Percentiles rank a stretch among this genome's conserved stretches.
Conservation (phyloP, 2,329 filamentous ascomycete species). For the Aspergillus udagawae region DNA sequence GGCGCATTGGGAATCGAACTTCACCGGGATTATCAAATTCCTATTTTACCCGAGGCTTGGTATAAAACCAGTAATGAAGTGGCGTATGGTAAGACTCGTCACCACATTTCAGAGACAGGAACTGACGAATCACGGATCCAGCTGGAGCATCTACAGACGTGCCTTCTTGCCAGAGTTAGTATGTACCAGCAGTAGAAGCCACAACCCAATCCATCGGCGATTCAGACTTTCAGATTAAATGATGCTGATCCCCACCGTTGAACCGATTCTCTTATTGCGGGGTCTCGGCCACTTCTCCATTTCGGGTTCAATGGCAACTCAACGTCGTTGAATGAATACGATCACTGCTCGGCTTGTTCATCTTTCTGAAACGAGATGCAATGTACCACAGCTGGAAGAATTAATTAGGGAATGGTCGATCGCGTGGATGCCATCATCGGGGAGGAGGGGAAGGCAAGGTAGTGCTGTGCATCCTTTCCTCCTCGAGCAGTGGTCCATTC, state of each 20-base stretch:
- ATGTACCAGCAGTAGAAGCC: neutral
- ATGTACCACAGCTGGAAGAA: neutral
- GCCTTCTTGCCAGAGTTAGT: neutral
- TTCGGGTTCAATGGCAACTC: neutral
- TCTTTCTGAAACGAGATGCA: neutral
- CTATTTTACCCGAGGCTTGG: constrained; percentile 21
- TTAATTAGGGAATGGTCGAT: neutral
- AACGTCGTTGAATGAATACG: neutral
- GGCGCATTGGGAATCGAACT: neutral
- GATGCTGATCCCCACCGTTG: neutral
- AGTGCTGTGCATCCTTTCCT: too few species aligned
- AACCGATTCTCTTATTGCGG: neutral
- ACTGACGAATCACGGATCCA: neutral
- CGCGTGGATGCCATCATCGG: neutral
- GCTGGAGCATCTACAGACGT: neutral
- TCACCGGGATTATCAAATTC: constrained; percentile 12
- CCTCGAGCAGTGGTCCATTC: neutral
- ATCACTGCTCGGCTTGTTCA: neutral
- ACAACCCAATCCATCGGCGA: neutral
- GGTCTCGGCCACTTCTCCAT: neutral
- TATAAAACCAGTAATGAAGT: constrained; percentile 11
- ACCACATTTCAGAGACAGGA: constrained; percentile 10
- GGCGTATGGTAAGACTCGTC: constrained; percentile 10
- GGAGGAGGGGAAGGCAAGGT: too few species aligned
- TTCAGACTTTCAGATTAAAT: neutral